phyloP scores from a whole-genome alignment of 2,329 filamentous ascomycete genomes.

The Clarireedia monteithiana region DNA sequence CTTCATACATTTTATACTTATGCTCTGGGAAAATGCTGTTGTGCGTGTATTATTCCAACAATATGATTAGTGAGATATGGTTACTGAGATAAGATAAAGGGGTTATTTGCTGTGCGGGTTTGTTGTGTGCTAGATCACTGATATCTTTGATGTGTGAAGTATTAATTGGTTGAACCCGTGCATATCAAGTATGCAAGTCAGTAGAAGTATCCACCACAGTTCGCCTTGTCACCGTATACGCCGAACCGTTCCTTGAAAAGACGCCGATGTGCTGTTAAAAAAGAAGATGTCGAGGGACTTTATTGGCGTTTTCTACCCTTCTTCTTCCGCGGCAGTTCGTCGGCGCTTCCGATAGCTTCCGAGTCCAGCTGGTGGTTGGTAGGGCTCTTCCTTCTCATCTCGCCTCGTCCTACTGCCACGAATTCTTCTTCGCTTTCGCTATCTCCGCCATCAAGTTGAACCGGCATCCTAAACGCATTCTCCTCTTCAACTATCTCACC shows the following conservation, averaged over 20 bases:
- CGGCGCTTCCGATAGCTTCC: conserved; percentile 32
- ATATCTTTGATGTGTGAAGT: conserved; percentile 7
- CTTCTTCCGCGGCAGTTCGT: conserved; percentile 31
- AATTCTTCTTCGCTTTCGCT: conserved; percentile 94
- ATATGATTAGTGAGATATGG: not conserved
- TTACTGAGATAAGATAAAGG: conserved; percentile 8
- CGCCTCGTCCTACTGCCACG: conserved; percentile 61
- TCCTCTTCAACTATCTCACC: conserved; percentile 49
- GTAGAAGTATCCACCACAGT: conserved; percentile 1
- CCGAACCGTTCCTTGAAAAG: not conserved
- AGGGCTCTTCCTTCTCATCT: conserved; percentile 79
- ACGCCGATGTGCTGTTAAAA: not conserved
- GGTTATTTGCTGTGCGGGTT: not conserved
- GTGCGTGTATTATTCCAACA: not conserved
- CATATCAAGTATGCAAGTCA: conserved; percentile 8
- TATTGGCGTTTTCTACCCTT: conserved; percentile 19
- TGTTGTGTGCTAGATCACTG: conserved; percentile 1
- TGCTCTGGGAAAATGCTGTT: not conserved
- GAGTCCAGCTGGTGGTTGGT: conserved; percentile 60
- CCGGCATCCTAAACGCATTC: conserved; percentile 77
- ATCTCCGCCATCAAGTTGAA: conserved; percentile 85
- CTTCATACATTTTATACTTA: not conserved
- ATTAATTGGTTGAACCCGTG: conserved; percentile 6
- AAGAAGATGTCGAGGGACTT: not conserved
- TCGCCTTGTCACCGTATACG: not conserved